A percentile compares a stretch with the other conserved stretches of the same genome.
Evolutionary conservation across 2,329 filamentous ascomycete genomes (phyloP).

Genomic region (Chaetomium strumarium): DNA sequence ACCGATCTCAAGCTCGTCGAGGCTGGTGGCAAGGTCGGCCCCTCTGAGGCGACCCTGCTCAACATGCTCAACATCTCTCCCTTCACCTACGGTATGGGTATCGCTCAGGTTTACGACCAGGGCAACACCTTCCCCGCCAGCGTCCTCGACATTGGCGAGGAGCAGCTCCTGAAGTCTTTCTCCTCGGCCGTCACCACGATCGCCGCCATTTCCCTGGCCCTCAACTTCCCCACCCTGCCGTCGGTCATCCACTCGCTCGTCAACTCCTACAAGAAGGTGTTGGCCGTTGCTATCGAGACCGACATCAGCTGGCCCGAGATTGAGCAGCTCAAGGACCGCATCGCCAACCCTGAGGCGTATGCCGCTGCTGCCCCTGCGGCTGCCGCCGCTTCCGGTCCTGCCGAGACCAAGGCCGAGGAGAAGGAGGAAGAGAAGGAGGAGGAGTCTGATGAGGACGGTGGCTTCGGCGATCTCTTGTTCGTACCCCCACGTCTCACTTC

Average conservation of each 20-base stretch:
- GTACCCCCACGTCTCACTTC: constrained; percentile 24
- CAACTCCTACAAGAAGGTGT: constrained; percentile 96
- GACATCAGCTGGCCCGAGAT: constrained; percentile 95
- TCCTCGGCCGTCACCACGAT: constrained; percentile 76
- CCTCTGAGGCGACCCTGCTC: constrained; percentile 95
- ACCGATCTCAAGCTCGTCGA: constrained; percentile 96
- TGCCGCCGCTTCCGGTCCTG: constrained; percentile 47
- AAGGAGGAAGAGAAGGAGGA: constrained; percentile 58
- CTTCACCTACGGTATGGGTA: constrained; percentile 98
- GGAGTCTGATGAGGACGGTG: constrained; percentile 56
- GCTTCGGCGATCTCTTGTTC: constrained; percentile 76
- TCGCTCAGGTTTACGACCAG: constrained; percentile 94
- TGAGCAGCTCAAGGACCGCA: constrained; percentile 97
- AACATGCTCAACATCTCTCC: constrained; percentile 99
- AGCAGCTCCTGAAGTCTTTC: constrained; percentile 85
- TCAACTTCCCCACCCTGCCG: constrained; percentile 93
- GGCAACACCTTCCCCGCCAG: constrained; percentile 83
- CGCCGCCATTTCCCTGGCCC: constrained; percentile 81
- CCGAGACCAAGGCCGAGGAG: constrained; percentile 56
- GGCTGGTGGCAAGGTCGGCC: constrained; percentile 87
- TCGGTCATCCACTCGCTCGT: constrained; percentile 94
- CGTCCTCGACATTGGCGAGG: constrained; percentile 91
- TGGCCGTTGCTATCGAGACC: constrained; percentile 83
- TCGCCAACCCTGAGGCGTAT: constrained; percentile 97
- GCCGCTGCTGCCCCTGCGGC: constrained; percentile 73